phyloP scores from a whole-genome alignment of 2,329 filamentous ascomycete genomes.

The Coniella lustricola region DNA sequence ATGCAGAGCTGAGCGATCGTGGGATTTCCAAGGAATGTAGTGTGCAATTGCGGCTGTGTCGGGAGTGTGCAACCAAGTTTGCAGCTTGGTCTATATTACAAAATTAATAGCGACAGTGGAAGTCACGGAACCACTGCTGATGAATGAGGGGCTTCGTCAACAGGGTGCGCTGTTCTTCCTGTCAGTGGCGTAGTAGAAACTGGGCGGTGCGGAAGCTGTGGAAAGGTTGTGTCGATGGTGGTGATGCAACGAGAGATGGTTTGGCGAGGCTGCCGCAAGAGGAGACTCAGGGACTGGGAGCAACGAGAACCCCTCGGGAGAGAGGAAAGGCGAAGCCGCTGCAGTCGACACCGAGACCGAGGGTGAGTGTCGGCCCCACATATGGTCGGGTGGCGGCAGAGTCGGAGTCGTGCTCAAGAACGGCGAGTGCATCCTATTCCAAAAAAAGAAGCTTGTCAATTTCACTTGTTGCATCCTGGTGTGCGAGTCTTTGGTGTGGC shows the following conservation, averaged over 20 bases:
- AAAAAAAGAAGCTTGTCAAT: slow-evolving; percentile 39
- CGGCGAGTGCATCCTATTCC: slow-evolving; percentile 39
- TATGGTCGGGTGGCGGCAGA: slow-evolving; percentile 38
- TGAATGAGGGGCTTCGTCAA: slow-evolving; percentile 19
- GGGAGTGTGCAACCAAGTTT: slow-evolving; percentile 15
- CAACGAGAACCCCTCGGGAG: slow-evolving; percentile 36
- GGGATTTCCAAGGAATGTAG: slow-evolving; percentile 16
- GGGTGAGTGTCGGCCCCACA: slow-evolving; percentile 28
- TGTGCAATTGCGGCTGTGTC: slow-evolving; percentile 30
- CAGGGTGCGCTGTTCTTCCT: slow-evolving; percentile 21
- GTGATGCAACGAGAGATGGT: slow-evolving; percentile 24
- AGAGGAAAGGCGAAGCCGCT: slow-evolving; percentile 38
- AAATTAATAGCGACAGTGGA: slow-evolving; percentile 17
- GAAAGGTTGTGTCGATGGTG: slow-evolving; percentile 33
- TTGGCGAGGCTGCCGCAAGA: slow-evolving; percentile 24
- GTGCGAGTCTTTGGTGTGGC: slow-evolving; percentile 28
- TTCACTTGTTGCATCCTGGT: slow-evolving; percentile 31
- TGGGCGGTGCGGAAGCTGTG: slow-evolving; percentile 27
- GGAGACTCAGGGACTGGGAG: slow-evolving; percentile 41
- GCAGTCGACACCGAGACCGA: slow-evolving; percentile 29
- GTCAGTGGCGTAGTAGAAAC: slow-evolving; percentile 29
- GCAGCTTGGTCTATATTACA: slow-evolving; percentile 25
- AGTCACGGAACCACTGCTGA: slow-evolving; percentile 12
- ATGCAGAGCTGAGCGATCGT: slow-evolving; percentile 24
- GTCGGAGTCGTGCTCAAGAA: slow-evolving; percentile 35